Base-by-base conservation (phyloP, 2,329 filamentous ascomycete species). In the Phaeosphaeriaceae sp. region DNA sequence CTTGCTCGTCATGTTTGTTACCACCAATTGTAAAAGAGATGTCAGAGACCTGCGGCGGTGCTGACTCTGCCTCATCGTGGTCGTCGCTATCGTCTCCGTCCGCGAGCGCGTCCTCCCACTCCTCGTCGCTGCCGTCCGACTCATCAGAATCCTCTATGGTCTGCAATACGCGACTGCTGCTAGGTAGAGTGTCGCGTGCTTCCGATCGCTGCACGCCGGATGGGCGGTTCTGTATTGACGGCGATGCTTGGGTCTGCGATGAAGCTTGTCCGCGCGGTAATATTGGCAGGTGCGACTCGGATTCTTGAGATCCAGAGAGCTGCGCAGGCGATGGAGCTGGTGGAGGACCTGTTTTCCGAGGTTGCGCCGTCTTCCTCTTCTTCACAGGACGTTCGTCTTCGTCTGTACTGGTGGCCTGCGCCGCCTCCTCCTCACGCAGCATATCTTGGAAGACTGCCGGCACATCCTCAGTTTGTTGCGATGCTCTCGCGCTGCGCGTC, bases 91-190 rank as follows among this genome's bases (percentile, higher is more conserved):
- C 62, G 5, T 76, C 72, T 57, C 57, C 66, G 59, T 69, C 60
- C 42, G 63, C 66, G 46, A 78, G 60, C 20, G 71, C 76, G 47
- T 88, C 86, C 74, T 90, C 87, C 82, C 88, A 90, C 48, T 88
- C 86, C 58, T 85, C 77, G 52, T 88, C 86, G 52, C 82, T 83
- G 27, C 84, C 83, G 11, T 85, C 86, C n/a, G 85, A 85, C 58
- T 86, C 85, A 15, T 83, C 83, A 31, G 84, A 75, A 55, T 78
- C 75, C 24, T 68, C 64, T 20, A 72, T 77, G 60, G 68, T 82
- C 77, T 66, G 80, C 62, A 45, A 75, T 72, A 65, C 79, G 73
- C 63, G 67, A 9, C 64, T 57, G 27, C 57, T 66, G 48, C 61
- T 61, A 40, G 54, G 51, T 31, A 56, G 24, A 51, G 56, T 33